Percentiles rank a stretch among this genome's conserved stretches.
These are phyloP conservation scores for Xylaria longipes DNA, from an alignment of 495 filamentous ascomycete genomes.

Conservation along the genomic window DNA sequence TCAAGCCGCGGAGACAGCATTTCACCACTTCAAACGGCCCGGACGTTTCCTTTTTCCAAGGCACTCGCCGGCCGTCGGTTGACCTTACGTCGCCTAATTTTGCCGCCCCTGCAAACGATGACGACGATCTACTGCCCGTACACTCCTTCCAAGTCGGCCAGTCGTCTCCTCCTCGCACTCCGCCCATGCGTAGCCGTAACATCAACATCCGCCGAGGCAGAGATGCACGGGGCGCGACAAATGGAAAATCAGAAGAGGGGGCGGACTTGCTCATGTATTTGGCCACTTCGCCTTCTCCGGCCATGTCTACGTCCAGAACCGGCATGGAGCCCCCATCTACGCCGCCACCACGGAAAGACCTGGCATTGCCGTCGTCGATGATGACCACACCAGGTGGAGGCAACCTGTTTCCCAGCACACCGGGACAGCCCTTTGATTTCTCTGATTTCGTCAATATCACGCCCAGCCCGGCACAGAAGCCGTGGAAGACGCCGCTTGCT, in stretches of 20 bases:
- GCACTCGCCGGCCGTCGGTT: conserved; percentile 62
- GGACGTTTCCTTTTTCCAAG: conserved; percentile 73
- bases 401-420: conserved; percentile 65
- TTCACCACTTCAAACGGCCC: conserved; percentile 67
- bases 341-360: conserved; percentile 76
- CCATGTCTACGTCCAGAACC: conserved; percentile 50
- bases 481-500: conserved; percentile 72
- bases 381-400: conserved; percentile 84
- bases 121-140: conserved; percentile 77
- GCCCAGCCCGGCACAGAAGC: conserved; percentile 88
- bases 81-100: conserved; percentile 69
- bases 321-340: conserved; percentile 80
- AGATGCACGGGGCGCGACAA: conserved; percentile 41
- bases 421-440: conserved; percentile 82
- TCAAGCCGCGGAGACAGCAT: conserved; percentile 68
- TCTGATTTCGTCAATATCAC: conserved; percentile 97
- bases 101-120: conserved; percentile 73
- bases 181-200: conserved; percentile 67
- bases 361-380: conserved; percentile 81
- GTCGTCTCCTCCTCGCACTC: conserved; percentile 83
- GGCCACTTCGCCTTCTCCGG: conserved; percentile 89
- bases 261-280: conserved; percentile 92
- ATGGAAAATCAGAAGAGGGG: conserved; percentile 69
- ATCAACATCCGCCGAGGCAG: conserved; percentile 45
- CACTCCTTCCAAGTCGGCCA: conserved; percentile 71